Conservation (phyloP, 371 early-diverging fungal species). For the Smittium mucronatum region DNA sequence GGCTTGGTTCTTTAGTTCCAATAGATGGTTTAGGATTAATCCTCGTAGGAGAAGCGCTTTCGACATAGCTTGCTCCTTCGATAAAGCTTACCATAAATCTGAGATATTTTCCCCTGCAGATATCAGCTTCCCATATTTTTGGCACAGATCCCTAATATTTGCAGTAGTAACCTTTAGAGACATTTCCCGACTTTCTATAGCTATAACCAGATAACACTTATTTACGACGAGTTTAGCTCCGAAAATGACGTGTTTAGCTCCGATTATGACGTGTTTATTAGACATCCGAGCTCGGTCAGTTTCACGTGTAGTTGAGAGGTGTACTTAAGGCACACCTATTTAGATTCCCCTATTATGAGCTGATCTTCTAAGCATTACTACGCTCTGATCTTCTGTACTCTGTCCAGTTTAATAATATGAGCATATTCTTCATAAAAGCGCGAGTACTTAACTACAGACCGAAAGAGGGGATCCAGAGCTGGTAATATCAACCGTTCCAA, state of each 20-base stretch:
- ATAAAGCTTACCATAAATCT: constrained; percentile 12
- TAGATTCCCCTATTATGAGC: constrained; percentile 16
- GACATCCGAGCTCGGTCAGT: constrained; percentile 19
- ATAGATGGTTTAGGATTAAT: background rate
- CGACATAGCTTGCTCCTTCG: constrained; percentile 1
- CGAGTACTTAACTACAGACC: constrained; percentile 33
- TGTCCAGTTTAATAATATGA: constrained; percentile 25
- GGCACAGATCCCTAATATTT: background rate
- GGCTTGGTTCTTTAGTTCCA: background rate
- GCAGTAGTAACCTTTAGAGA: background rate
- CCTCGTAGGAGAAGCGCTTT: background rate
- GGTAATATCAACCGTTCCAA: constrained; percentile 35
- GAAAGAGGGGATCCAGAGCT: constrained; percentile 33
- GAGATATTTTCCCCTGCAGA: background rate
- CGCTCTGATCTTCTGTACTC: constrained; percentile 24
- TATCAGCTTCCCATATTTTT: background rate
- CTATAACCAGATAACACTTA: constrained; percentile 28
- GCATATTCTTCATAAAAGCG: constrained; percentile 33
- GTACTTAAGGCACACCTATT: constrained; percentile 2
- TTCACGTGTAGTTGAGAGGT: constrained; percentile 19
- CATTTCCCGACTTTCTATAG: constrained; percentile 20
- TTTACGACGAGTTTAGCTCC: too few species aligned
- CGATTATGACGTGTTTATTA: constrained; percentile 22
- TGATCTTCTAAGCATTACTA: constrained; percentile 29
- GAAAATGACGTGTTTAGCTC: constrained; percentile 24